Evolutionary conservation across 2,329 filamentous ascomycete genomes (phyloP).

Genomic region (Teratosphaeria gauchensis): DNA sequence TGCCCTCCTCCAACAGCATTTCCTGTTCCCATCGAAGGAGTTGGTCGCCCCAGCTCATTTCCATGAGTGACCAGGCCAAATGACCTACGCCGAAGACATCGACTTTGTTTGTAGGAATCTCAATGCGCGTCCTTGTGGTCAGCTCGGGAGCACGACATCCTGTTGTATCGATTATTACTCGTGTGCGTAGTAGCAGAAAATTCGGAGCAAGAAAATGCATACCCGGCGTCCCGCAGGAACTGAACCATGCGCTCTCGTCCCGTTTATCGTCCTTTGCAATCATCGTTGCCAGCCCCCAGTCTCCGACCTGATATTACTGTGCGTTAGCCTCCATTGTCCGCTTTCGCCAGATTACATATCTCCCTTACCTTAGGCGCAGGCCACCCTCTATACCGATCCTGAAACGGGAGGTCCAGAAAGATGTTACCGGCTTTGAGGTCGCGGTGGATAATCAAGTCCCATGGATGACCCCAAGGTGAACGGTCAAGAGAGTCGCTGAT

Average conservation of each 20-base stretch:
- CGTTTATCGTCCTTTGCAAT: not conserved
- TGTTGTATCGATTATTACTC: not conserved
- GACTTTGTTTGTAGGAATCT: not conserved
- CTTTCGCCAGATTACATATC: not conserved
- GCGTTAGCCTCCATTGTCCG: not conserved
- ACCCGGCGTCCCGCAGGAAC: not conserved
- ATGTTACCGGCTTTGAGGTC: not conserved
- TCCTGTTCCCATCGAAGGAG: no score
- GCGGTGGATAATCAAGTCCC: not conserved
- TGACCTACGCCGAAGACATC: not conserved
- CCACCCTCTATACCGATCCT: not conserved
- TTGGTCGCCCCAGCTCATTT: not conserved
- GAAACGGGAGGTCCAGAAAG: not conserved
- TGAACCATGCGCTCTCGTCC: not conserved
- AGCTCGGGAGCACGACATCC: not conserved
- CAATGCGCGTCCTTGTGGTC: not conserved
- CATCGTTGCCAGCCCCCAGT: not conserved
- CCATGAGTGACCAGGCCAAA: not conserved
- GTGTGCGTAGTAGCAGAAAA: not conserved
- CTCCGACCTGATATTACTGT: not conserved
- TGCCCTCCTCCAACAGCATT: no score
- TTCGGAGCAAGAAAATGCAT: not conserved
- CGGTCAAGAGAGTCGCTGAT: not conserved
- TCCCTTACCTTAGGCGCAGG: not conserved
- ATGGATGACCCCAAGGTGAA: not conserved